These are phyloP conservation scores for Trichosphaerium sp. DNA, from an alignment of 78 protist species.

Conservation along the genomic window DNA sequence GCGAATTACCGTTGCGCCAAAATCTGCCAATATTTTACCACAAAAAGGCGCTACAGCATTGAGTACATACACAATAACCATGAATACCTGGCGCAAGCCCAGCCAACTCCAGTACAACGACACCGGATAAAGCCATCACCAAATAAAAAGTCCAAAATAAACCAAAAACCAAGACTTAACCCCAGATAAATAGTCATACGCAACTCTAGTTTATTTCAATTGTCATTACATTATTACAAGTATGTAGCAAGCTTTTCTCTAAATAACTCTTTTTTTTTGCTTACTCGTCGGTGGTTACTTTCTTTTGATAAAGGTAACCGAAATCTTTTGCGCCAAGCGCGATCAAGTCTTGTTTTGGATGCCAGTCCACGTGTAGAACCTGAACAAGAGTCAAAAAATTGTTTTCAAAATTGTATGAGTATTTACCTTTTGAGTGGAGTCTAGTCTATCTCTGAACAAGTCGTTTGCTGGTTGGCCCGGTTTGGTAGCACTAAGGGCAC, in stretches of 20 bases:
- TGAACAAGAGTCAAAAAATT: too few species aligned
- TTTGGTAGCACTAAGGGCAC: not conserved
- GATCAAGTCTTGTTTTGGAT: too few species aligned
- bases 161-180: not conserved
- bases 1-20: slow-evolving; percentile 64
- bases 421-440: too few species aligned
- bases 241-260: too few species aligned
- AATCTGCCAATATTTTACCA: slow-evolving; percentile 46
- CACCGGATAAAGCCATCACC: slow-evolving; percentile 1
- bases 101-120: slow-evolving; percentile 28
- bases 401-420: too few species aligned
- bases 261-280: too few species aligned
- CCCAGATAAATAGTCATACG: not conserved
- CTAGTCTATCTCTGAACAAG: too few species aligned
- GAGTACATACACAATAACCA: not conserved
- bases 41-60: slow-evolving; percentile 24
- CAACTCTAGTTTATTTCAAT: not conserved
- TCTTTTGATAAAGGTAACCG: too few species aligned
- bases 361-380: too few species aligned
- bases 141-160: not conserved
- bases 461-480: too few species aligned
- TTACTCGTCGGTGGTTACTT: too few species aligned
- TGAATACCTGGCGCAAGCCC: slow-evolving; percentile 36
- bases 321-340: too few species aligned
- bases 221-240: not conserved